Evolutionary conservation across 2,329 filamentous ascomycete species (phyloP).

Genomic region (Leptographium galeiforme): DNA sequence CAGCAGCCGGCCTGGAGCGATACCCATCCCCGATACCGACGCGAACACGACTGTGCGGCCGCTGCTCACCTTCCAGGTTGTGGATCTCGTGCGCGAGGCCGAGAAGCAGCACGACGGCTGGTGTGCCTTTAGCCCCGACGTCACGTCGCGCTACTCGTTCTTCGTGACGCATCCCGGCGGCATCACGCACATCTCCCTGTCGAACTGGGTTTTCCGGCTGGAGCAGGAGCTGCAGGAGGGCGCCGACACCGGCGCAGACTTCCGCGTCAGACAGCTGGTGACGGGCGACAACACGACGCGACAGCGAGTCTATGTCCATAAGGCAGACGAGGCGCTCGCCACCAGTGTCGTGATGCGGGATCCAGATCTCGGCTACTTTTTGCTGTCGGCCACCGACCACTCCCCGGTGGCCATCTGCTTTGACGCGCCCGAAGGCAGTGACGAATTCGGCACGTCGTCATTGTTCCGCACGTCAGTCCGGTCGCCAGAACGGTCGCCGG

Average conservation of each 20-base stretch:
- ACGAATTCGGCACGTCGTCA: slow-evolving; percentile 22
- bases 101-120: slow-evolving; percentile 45
- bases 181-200: slow-evolving; percentile 45
- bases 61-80: slow-evolving; percentile 47
- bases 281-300: slow-evolving; percentile 42
- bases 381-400: slow-evolving; percentile 45
- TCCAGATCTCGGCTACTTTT: slow-evolving; percentile 50
- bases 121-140: slow-evolving; percentile 50
- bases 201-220: slow-evolving; percentile 50
- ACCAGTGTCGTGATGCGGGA: slow-evolving; percentile 42
- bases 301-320: slow-evolving; percentile 44
- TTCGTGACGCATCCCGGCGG: slow-evolving; percentile 48
- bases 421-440: slow-evolving; percentile 38
- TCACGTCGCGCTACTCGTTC: slow-evolving; percentile 48
- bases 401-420: slow-evolving; percentile 47
- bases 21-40: slow-evolving; percentile 22
- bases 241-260: slow-evolving; percentile 44
- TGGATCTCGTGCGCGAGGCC: slow-evolving; percentile 42
- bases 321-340: slow-evolving; percentile 34
- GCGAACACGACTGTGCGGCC: slow-evolving; percentile 26
- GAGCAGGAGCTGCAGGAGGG: slow-evolving; percentile 46
- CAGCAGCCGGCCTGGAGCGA: background rate
- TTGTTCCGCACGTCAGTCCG: slow-evolving; percentile 17
- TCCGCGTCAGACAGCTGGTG: slow-evolving; percentile 46
- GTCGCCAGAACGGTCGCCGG: slow-evolving; percentile 22